Base-by-base conservation (phyloP, 176 grass and related monocot genomes). In the Oryza brachyantha region DNA sequence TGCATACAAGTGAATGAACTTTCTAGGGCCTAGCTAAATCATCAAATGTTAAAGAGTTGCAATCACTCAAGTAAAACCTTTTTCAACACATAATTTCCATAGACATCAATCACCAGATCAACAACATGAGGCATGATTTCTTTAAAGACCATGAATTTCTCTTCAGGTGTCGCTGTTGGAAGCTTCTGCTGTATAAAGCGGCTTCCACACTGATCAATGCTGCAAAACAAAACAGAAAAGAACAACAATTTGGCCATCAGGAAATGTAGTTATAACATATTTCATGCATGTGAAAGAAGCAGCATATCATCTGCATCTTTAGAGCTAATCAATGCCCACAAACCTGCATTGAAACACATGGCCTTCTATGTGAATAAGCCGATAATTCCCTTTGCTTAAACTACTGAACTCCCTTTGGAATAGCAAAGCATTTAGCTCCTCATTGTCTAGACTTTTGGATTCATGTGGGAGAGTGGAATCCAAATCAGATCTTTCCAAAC, bases 41-140 rank as follows among this genome's bases (percentile, higher is more conserved):
- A 46, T 60, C 14, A 37, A 62, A 74, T 21, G 41, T 74, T 38
- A 68, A 80, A 38, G 11, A 79, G 52, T 8, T 37, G 34, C 38
- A 86, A 37, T 48, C 72, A 73, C 10, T 27, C 21, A 35, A 69
- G 2, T 9, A 67, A 85, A 59, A 86, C 84, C 68, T 80, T 86
- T 68, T 86, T 76, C 39, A 86, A 22, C 26, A 82, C 79, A 78
- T 82, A 82, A 66, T 87, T 87, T 21, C 73, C 85, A 78, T 82
- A 87, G 35, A 72, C 66, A 25, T 82, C 58, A 14, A 26, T 72
- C 52, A 79, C 69, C 55, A 87, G 39, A 11, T 66, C 26, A 35
- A 54, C 58, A 78, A 48, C 64, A 42, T 48, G 42, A 64, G 73
- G 38, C 19, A 72, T 4, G 3, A 77, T 82, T 55, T 82, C 79